phyloP scores from a whole-genome alignment of 2,329 filamentous ascomycete genomes.

The Apiospora arundinis region DNA sequence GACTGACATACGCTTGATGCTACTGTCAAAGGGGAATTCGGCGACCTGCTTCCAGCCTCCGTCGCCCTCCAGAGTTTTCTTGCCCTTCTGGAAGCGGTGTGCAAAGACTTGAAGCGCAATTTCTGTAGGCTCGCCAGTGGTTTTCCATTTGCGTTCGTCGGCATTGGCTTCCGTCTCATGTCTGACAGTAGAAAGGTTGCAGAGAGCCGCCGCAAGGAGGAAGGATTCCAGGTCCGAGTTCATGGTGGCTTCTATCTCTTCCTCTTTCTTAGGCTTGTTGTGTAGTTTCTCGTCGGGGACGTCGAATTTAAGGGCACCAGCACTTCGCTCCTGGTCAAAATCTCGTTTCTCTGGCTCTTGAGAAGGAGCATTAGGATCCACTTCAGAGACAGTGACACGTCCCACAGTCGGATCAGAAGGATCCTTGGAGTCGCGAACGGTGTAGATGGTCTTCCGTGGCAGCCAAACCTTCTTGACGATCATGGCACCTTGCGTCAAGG shows the following conservation, averaged over 20 bases:
- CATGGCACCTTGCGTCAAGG: constrained; percentile 73
- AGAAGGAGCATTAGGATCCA: constrained; percentile 39
- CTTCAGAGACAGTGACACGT: constrained; percentile 53
- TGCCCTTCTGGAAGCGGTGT: constrained; percentile 68
- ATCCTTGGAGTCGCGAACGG: constrained; percentile 65
- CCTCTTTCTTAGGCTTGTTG: constrained; percentile 43
- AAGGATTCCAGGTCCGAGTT: constrained; percentile 58
- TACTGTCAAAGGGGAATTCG: constrained; percentile 81
- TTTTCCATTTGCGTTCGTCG: constrained; percentile 65
- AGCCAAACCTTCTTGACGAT: constrained; percentile 72
- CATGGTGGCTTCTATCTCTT: constrained; percentile 47
- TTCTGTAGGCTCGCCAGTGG: constrained; percentile 75
- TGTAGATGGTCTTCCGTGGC: constrained; percentile 61
- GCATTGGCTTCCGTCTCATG: constrained; percentile 59
- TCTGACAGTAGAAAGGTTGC: constrained; percentile 68
- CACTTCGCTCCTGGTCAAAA: constrained; percentile 65
- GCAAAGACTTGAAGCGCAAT: constrained; percentile 79
- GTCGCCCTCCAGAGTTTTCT: constrained; percentile 55
- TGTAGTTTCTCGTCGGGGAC: constrained; percentile 63
- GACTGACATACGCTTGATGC: constrained; percentile 81
- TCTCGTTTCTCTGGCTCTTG: constrained; percentile 54
- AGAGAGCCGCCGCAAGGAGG: constrained; percentile 64
- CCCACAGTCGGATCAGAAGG: constrained; percentile 68
- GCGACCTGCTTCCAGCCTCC: constrained; percentile 68
- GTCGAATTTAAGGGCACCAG: constrained; percentile 66